Evolutionary conservation across 2,329 filamentous ascomycete species (phyloP).

Genomic region (Nothophaeocryptopus gaeumannii): DNA sequence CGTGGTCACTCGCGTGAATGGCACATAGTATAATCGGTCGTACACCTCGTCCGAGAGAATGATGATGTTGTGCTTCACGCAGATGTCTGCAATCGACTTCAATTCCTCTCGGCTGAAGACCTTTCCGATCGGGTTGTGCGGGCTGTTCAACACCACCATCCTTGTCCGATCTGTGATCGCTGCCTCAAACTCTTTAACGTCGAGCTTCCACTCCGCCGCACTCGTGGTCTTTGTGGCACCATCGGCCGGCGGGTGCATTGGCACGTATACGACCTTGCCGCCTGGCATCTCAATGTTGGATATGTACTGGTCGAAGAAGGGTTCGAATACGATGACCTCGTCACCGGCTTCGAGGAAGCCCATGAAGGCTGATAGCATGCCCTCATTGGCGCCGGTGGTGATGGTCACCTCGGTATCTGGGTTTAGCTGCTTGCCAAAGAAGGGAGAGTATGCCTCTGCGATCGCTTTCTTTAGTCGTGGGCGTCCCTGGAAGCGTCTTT

Average conservation of each 20-base stretch:
- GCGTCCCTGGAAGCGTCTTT: slow-evolving; percentile 56
- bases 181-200: slow-evolving; percentile 76
- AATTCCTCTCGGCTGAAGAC: slow-evolving; percentile 85
- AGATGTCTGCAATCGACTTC: slow-evolving; percentile 78
- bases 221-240: slow-evolving; percentile 78
- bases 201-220: slow-evolving; percentile 81
- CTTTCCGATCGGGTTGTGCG: slow-evolving; percentile 95
- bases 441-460: slow-evolving; percentile 84
- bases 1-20: slow-evolving; percentile 88
- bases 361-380: slow-evolving; percentile 98
- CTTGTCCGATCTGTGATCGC: slow-evolving; percentile 84
- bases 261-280: slow-evolving; percentile 90
- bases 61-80: slow-evolving; percentile 88
- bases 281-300: slow-evolving; percentile 98
- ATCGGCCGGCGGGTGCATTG: slow-evolving; percentile 81
- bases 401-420: slow-evolving; percentile 92
- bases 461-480: slow-evolving; percentile 90
- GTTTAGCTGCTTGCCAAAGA: slow-evolving; percentile 77
- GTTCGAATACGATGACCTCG: slow-evolving; percentile 97
- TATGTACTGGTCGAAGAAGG: slow-evolving; percentile 99
- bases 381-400: slow-evolving; percentile 87
- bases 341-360: slow-evolving; percentile 91
- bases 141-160: slow-evolving; percentile 90
- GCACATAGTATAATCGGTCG: slow-evolving; percentile 90
- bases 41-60: slow-evolving; percentile 70